Evolutionary conservation across 169 alveolate genomes (phyloP).

Genomic region (Perkinsus marinus): DNA sequence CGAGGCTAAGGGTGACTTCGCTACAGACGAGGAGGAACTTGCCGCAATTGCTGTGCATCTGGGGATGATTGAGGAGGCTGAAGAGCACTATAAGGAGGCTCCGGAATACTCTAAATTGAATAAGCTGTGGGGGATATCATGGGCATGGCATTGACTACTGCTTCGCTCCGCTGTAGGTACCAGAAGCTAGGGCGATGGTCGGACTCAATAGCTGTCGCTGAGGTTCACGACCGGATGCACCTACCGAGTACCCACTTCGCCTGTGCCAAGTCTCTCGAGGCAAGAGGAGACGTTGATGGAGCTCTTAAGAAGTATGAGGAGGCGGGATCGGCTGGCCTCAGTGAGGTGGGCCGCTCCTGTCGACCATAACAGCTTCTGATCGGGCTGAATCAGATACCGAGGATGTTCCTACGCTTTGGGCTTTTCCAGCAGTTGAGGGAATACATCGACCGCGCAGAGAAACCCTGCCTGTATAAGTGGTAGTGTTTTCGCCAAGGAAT

Average conservation of each 20-base stretch:
- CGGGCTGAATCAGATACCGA: not conserved
- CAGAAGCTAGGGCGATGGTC: slow-evolving; percentile 60
- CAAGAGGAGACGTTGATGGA: slow-evolving; percentile 35
- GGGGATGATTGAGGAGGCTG: slow-evolving; percentile 65
- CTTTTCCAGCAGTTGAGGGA: not conserved
- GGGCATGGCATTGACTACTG: not conserved
- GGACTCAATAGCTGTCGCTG: slow-evolving; percentile 50
- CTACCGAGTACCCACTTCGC: slow-evolving; percentile 56
- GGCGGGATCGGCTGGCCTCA: slow-evolving; percentile 29
- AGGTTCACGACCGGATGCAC: slow-evolving; percentile 55
- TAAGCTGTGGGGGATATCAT: slow-evolving; percentile 17
- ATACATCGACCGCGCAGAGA: not conserved
- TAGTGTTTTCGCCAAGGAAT: not conserved
- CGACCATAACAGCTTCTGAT: not conserved
- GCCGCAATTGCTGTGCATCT: slow-evolving; percentile 70
- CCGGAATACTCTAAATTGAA: slow-evolving; percentile 58
- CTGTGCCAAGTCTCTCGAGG: slow-evolving; percentile 44
- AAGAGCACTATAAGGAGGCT: slow-evolving; percentile 45
- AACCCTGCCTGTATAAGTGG: not conserved
- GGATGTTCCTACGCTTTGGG: not conserved
- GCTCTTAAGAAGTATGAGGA: slow-evolving; percentile 53
- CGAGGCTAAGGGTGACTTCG: not conserved
- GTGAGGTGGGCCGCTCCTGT: not conserved
- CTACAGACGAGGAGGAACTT: slow-evolving; percentile 47
- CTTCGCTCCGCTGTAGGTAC: not conserved